Evolutionary conservation across 2,329 filamentous ascomycete genomes (phyloP), one percentile per base, ranked within the genome.

Genomic region (Chrysosporium queenslandicum): DNA sequence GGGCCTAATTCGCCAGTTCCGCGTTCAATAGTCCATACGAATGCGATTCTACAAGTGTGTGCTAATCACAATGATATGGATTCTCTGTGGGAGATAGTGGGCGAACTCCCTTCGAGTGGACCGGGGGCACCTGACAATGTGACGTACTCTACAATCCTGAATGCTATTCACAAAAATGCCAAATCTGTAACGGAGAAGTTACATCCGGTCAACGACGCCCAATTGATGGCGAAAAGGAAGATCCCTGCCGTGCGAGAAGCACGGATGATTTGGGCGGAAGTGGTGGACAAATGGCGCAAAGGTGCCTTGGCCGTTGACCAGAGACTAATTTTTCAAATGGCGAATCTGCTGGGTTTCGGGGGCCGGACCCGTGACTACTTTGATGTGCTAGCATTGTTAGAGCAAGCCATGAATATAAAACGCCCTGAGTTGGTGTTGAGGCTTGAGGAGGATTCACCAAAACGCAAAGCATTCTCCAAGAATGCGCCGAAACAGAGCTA

Each of bases 31-130:
- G 85, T 87, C 53, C 92, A 97, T 63, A 81, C 87, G 57, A 98
- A 98, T 65, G 87, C 90, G 8, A 80, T 89, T n/a, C 73, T 98
- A 41, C 81, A 83, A 54, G 85, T 92, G 7, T 97, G 90, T 65
- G 79, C 83, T 45, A 77, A 80, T 53, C 83, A 86, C 3, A 67
- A 75, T 11, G 84, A 96, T 63, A 76, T 94, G 66, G 88, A 95
- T 59, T 79, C 83, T 14, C 71, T 97, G 59, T 94, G 92, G 75
- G 77, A 78, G 51, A 77, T 96, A 57, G 80, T 83, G 40, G 77
- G 80, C n/a, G 81, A 82, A 29, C 77, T 91, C 53, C 84, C 89
- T 14, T 77, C 82, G 12, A 70, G 66, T 8, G 84, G 81, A 0
- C 64, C 76, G 0, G 77, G 79, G 29, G 72, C 82, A 16, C 83